Evolutionary conservation across 495 filamentous ascomycete genomes (phyloP).

Genomic region (Friedmanniomyces simplex): DNA sequence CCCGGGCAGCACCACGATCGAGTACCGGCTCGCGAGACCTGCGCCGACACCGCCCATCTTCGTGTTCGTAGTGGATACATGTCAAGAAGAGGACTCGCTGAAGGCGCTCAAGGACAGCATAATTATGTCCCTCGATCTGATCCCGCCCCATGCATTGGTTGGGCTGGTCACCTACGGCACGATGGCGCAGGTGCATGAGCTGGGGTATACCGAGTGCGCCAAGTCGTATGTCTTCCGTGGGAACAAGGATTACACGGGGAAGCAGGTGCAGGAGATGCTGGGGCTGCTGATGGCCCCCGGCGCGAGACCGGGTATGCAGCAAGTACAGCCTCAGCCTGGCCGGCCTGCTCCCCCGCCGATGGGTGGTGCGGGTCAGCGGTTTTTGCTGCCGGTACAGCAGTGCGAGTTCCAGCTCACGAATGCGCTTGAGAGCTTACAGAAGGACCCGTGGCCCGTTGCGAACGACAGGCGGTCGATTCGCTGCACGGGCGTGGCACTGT

Average conservation of each 20-base stretch:
- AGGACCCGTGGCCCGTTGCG: constrained; percentile 94
- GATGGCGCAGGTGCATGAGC: constrained; percentile 97
- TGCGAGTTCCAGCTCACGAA: constrained; percentile 98
- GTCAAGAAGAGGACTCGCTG: constrained; percentile 96
- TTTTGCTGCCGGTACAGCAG: constrained; percentile 88
- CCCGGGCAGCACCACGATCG: constrained; percentile 88
- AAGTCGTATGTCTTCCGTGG: constrained; percentile 99
- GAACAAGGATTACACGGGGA: constrained; percentile 92
- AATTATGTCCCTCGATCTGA: constrained; percentile 90
- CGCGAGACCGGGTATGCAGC: constrained; percentile 65
- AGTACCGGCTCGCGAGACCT: constrained; percentile 87
- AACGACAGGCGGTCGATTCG: constrained; percentile 86
- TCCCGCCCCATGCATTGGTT: constrained; percentile 88
- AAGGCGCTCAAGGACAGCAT: constrained; percentile 92
- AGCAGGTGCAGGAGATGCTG: constrained; percentile 98
- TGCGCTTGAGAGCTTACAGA: constrained; percentile 90
- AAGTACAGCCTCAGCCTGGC: constrained; percentile 51
- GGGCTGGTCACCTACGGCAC: constrained; percentile 94
- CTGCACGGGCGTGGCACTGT: constrained; percentile 92
- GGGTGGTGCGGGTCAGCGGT: constrained; percentile 74
- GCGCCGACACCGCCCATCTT: constrained; percentile 94
- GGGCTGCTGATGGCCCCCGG: constrained; percentile 55
- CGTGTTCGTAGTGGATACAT: constrained; percentile 95
- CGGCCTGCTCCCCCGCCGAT: constrained; percentile 52
- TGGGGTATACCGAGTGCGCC: constrained; percentile 94